Evolutionary conservation across 2,329 filamentous ascomycete species (phyloP).

Genomic region (Monilinia aucupariae): DNA sequence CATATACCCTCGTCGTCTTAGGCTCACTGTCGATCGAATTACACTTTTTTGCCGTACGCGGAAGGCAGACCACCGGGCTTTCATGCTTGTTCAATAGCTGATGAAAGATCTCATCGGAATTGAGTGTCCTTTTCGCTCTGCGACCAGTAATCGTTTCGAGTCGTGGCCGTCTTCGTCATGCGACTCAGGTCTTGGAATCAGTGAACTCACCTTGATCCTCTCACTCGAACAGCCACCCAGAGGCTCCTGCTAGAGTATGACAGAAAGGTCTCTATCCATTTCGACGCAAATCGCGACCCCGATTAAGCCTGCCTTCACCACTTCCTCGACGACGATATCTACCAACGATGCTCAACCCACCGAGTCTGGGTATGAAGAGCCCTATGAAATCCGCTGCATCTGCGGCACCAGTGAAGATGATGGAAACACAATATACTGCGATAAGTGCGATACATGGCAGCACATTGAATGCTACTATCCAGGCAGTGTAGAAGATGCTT

Average conservation of each 20-base stretch:
- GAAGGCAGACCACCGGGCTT: constrained; percentile 4
- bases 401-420: constrained; percentile 92
- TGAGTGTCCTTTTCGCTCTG: constrained; percentile 27
- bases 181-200: constrained; percentile 35
- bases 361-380: constrained; percentile 63
- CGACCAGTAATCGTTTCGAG: constrained; percentile 32
- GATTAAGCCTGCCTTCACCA: constrained; percentile 25
- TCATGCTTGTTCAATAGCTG: constrained; percentile 24
- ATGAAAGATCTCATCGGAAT: constrained; percentile 28
- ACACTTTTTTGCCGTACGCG: constrained; percentile 10
- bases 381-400: constrained; percentile 96
- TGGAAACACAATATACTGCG: constrained; percentile 95
- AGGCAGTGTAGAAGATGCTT: constrained; percentile 63
- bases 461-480: constrained; percentile 96
- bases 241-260: constrained; percentile 38
- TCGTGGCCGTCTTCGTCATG: constrained; percentile 37
- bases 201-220: constrained; percentile 35
- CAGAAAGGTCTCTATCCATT: constrained; percentile 36
- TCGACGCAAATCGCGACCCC: constrained; percentile 36
- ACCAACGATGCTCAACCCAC: constrained; percentile 33
- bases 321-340: constrained; percentile 24
- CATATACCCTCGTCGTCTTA: neutral
- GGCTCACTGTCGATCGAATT: constrained; percentile 3
- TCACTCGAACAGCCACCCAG: constrained; percentile 33
- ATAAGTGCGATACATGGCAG: constrained; percentile 94